Conservation (phyloP, 805 yeast genomes). For the Wickerhamiella musiphila region DNA sequence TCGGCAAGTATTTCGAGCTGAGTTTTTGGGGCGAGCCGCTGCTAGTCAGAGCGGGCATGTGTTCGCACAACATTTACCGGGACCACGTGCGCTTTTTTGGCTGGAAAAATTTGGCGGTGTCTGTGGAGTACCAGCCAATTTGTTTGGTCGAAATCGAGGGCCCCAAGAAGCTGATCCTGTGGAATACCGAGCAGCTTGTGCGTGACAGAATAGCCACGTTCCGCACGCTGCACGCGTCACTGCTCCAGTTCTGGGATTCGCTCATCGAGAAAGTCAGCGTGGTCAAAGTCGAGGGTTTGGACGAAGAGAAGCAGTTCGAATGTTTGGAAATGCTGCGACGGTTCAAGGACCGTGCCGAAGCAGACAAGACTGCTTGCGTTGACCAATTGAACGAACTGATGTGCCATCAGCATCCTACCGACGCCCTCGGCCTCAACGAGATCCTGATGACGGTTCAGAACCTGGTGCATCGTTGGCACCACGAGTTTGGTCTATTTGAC, state of each 20-base stretch:
- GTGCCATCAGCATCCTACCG: constrained; percentile 37
- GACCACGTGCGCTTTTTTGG: constrained; percentile 78
- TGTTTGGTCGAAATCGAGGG: constrained; percentile 64
- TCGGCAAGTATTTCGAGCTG: constrained; percentile 83
- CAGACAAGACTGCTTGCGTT: constrained; percentile 33
- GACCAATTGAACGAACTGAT: constrained; percentile 35
- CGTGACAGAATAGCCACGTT: constrained; percentile 48
- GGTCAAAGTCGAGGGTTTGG: constrained; percentile 62
- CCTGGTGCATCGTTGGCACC: constrained; percentile 74
- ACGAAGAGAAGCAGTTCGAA: constrained; percentile 51
- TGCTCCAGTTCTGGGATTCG: constrained; percentile 51
- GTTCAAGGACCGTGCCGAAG: constrained; percentile 33
- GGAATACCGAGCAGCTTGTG: constrained; percentile 57
- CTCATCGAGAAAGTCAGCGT: constrained; percentile 50
- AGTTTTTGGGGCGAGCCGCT: constrained; percentile 54
- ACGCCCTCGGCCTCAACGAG: constrained; percentile 52
- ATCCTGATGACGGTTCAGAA: constrained; percentile 60
- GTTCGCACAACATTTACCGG: constrained; percentile 65
- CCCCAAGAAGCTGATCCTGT: constrained; percentile 53
- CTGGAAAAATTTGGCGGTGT: constrained; percentile 55
- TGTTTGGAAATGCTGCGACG: constrained; percentile 45
- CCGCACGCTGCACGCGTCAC: constrained; percentile 33
- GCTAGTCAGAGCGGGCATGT: constrained; percentile 42
- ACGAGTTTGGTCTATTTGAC: constrained; percentile 66
- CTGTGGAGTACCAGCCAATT: constrained; percentile 60